Percentiles rank a stretch among this genome's conserved stretches.
Evolutionary conservation across 345 rosid genomes (phyloP).

Genomic region (Eucalyptus regnans): DNA sequence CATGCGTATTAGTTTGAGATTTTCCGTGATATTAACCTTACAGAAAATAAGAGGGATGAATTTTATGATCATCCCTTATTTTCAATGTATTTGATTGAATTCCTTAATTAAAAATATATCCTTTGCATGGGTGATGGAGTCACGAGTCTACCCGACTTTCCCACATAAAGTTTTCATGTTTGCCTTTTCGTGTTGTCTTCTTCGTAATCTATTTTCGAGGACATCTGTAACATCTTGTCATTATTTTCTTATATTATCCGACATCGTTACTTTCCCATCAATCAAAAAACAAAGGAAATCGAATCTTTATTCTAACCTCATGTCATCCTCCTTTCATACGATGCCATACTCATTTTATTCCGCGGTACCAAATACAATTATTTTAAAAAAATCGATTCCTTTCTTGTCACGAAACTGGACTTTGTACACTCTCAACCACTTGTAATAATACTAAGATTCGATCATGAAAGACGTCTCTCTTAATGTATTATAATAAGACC

Average conservation of each 20-base stretch:
- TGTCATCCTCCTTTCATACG: background rate
- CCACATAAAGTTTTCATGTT: background rate
- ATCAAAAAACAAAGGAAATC: background rate
- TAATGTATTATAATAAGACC: background rate
- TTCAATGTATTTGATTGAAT: background rate
- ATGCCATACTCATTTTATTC: background rate
- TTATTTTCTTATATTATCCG: background rate
- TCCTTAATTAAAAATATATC: background rate
- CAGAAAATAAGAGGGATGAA: background rate
- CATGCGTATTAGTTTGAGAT: too few relatives aligned
- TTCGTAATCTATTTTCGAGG: background rate
- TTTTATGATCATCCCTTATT: background rate
- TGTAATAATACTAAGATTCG: background rate
- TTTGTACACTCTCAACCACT: background rate
- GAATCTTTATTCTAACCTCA: background rate
- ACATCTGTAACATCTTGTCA: background rate
- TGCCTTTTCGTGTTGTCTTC: background rate
- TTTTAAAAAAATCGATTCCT: background rate
- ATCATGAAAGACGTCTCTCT: background rate
- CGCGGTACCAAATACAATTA: background rate
- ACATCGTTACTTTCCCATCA: background rate
- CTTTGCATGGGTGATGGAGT: background rate
- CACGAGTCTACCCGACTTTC: background rate
- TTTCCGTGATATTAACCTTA: fast-evolving
- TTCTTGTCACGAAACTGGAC: background rate